Evolutionary conservation across 106 monocot genomes (phyloP).

Genomic region (Dioscorea dumetorum): DNA sequence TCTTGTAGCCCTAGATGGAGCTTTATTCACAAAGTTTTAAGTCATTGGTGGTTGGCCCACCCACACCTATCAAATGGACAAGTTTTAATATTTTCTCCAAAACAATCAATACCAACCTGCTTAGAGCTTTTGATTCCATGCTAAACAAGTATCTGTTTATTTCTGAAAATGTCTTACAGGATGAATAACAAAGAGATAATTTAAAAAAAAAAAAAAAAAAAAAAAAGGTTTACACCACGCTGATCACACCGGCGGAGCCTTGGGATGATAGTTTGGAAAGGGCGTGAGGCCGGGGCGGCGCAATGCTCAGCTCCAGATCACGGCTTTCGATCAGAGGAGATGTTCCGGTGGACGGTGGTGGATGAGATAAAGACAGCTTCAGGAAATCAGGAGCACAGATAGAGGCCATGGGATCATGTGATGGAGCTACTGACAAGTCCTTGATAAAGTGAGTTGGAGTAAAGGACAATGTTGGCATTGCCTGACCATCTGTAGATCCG

Average conservation of each 20-base stretch:
- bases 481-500: background rate
- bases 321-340: constrained; percentile 4
- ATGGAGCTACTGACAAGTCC: background rate
- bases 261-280: no score
- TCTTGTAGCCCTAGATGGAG: no score
- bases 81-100: no score
- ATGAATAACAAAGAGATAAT: background rate
- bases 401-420: background rate
- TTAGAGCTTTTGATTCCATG: no score
- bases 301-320: constrained; percentile 39
- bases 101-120: no score
- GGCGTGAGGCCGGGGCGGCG: constrained; percentile 19
- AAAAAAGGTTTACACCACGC: constrained; percentile 6
- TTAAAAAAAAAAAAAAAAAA: no score
- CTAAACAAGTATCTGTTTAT: no score
- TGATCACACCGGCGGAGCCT: constrained; percentile 7
- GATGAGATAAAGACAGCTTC: constrained; percentile 6
- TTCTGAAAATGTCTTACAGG: background rate
- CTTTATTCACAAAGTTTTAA: no score
- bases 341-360: background rate
- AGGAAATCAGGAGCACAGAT: constrained; percentile 11
- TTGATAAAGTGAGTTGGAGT: background rate
- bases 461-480: background rate
- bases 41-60: no score
- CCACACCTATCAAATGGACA: no score